Evolutionary conservation across 139 green algal species (phyloP).

Genomic region (Chlamydomonas sphaeroides): DNA sequence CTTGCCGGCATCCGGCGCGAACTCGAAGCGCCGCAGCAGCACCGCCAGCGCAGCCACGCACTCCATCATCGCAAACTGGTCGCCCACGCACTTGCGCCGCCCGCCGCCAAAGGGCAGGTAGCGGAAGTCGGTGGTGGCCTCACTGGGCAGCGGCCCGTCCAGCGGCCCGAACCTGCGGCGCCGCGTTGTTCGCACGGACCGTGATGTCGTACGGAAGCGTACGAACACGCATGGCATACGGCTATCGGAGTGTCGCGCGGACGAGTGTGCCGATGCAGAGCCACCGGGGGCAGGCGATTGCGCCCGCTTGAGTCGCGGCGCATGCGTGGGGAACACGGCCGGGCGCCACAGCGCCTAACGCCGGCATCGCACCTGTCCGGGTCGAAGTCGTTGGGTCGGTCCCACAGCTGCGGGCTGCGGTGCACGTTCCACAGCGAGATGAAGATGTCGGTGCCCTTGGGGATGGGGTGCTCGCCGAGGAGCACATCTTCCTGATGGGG

Average conservation of each 20-base stretch:
- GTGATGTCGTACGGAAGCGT: too few relatives aligned
- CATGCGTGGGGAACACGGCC: too few relatives aligned
- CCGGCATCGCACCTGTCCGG: slow-evolving; percentile 51
- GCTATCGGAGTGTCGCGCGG: too few relatives aligned
- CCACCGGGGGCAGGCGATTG: too few relatives aligned
- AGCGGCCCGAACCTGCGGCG: slow-evolving; percentile 71
- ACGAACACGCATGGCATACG: too few relatives aligned
- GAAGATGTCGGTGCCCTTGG: slow-evolving; percentile 84
- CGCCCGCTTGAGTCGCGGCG: too few relatives aligned
- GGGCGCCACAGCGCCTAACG: not conserved
- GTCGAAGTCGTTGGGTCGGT: slow-evolving; percentile 77
- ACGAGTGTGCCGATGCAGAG: too few relatives aligned
- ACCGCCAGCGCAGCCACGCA: slow-evolving; percentile 79
- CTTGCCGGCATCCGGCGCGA: slow-evolving; percentile 72
- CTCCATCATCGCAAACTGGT: slow-evolving; percentile 73
- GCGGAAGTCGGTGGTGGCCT: slow-evolving; percentile 72
- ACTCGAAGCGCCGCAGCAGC: slow-evolving; percentile 86
- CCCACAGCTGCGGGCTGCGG: slow-evolving; percentile 71
- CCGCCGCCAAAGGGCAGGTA: slow-evolving; percentile 91
- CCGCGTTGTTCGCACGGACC: too few relatives aligned
- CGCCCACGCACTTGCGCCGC: slow-evolving; percentile 85
- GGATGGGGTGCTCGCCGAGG: slow-evolving; percentile 47
- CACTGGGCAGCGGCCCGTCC: slow-evolving; percentile 73
- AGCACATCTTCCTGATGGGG: not conserved
- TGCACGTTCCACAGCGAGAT: slow-evolving; percentile 92